Evolutionary conservation across 805 yeast genomes (phyloP).

Genomic region (Kuraishia cidri): DNA sequence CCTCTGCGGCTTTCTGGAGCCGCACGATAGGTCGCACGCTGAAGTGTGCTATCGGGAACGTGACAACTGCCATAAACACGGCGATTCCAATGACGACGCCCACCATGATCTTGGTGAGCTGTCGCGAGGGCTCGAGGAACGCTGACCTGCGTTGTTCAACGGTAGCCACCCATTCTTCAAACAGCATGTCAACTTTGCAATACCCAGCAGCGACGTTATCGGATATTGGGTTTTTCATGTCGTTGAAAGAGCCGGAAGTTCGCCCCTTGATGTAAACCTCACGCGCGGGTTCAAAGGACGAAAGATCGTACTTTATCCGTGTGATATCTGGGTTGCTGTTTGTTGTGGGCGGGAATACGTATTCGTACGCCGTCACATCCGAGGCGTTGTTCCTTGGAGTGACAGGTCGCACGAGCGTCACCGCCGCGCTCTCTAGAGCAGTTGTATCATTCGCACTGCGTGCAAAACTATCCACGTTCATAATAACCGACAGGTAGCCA

Average conservation of each 20-base stretch:
- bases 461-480: conserved; percentile 33
- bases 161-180: conserved; percentile 62
- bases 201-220: conserved; percentile 47
- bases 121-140: conserved; percentile 54
- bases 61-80: conserved; percentile 60
- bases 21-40: conserved; percentile 78
- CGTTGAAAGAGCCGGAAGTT: conserved; percentile 8
- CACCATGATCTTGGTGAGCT: conserved; percentile 57
- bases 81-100: conserved; percentile 79
- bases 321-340: too few relatives aligned
- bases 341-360: conserved; percentile 20
- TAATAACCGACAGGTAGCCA: conserved; percentile 61
- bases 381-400: conserved; percentile 13
- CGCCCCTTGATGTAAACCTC: conserved; percentile 23
- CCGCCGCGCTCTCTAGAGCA: conserved; percentile 24
- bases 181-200: conserved; percentile 30
- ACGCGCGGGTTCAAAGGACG: conserved; percentile 18
- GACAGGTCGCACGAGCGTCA: conserved; percentile 14
- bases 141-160: conserved; percentile 53
- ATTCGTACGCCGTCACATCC: conserved; percentile 23
- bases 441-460: conserved; percentile 30
- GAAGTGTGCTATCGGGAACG: conserved; percentile 77
- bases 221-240: conserved; percentile 24
- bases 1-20: conserved; percentile 77
- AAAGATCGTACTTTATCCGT: conserved; percentile 6